Conservation (phyloP, 495 filamentous ascomycete species). For the Trichoderma reesei region DNA sequence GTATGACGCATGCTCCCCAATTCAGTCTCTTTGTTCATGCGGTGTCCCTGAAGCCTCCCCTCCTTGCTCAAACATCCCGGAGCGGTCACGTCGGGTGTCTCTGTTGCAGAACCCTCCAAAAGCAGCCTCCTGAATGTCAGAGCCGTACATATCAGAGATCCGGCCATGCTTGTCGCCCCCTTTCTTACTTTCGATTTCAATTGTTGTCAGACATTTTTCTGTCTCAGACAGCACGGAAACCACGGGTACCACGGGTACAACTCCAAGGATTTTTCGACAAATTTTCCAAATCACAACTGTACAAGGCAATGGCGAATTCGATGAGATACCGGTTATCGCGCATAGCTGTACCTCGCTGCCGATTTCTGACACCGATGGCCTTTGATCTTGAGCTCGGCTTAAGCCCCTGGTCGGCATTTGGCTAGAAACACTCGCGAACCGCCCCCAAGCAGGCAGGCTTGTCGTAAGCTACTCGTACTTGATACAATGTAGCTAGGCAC, state of each 20-base stretch:
- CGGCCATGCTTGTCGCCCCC: not conserved
- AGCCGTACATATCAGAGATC: too few species aligned
- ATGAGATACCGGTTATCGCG: not conserved
- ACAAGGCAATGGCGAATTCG: too few species aligned
- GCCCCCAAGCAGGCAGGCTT: not conserved
- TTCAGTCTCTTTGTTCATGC: not conserved
- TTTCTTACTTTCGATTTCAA: not conserved
- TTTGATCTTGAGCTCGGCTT: not conserved
- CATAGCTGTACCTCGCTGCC: not conserved
- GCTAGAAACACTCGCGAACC: not conserved
- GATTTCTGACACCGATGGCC: not conserved
- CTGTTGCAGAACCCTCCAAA: not conserved
- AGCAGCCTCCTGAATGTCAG: too few species aligned
- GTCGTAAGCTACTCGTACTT: not conserved
- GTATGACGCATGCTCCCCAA: not conserved
- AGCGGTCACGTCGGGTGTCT: not conserved
- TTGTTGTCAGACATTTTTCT: too few species aligned
- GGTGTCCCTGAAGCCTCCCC: not conserved
- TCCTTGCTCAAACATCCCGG: not conserved
- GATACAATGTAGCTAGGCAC: not conserved
- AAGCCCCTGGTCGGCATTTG: conserved; percentile 1
- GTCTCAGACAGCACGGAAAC: too few species aligned
- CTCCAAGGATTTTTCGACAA: too few species aligned
- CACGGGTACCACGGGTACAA: too few species aligned
- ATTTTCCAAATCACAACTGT: too few species aligned